phyloP scores from a whole-genome alignment of 2,329 filamentous ascomycete genomes.

The Fusarium sp. region DNA sequence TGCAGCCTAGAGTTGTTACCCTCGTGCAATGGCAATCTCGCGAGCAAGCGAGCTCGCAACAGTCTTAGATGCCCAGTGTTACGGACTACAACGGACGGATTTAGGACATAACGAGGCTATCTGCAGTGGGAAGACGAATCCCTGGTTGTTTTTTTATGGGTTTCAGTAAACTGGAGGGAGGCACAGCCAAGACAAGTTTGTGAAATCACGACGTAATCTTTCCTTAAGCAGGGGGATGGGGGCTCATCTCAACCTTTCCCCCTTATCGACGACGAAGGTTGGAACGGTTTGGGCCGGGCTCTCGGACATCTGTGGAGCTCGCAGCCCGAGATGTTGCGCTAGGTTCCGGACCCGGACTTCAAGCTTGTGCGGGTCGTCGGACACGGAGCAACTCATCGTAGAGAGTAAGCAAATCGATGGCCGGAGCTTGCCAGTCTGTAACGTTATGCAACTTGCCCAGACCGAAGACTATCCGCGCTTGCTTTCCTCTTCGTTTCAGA shows the following conservation, averaged over 20 bases:
- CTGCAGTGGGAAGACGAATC: background rate
- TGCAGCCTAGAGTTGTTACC: background rate
- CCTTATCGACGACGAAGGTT: background rate
- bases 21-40: background rate
- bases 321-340: constrained; percentile 25
- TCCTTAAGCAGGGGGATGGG: too few species aligned
- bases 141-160: background rate
- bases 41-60: constrained; percentile 1
- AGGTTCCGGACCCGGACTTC: background rate
- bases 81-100: constrained; percentile 10
- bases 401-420: background rate
- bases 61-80: background rate
- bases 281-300: background rate
- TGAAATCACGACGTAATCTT: too few species aligned
- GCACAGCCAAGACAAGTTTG: too few species aligned
- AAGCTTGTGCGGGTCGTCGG: constrained; percentile 4
- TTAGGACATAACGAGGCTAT: constrained; percentile 15
- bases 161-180: too few species aligned
- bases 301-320: constrained; percentile 27
- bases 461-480: background rate
- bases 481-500: background rate
- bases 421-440: background rate
- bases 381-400: constrained; percentile 3
- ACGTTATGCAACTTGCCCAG: background rate
- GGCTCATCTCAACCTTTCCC: background rate